Percentiles rank a stretch among this genome's conserved stretches.
Conservation (phyloP, 2,329 filamentous ascomycete genomes). For the Plenodomus biglobosus region DNA sequence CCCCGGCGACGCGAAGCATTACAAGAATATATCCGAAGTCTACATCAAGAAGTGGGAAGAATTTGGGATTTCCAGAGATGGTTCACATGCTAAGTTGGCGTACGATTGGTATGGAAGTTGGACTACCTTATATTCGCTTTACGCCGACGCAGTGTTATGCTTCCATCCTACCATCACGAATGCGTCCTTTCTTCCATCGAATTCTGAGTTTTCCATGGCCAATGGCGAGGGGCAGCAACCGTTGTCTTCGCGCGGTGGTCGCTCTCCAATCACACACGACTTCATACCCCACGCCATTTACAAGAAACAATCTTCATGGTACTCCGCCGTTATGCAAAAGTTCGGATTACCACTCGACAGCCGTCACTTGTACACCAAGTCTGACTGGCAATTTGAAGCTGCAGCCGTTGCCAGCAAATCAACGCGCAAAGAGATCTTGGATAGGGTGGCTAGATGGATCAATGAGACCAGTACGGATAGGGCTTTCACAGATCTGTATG, state of each 20-base stretch:
- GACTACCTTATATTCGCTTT: slow-evolving; percentile 85
- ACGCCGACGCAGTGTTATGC: slow-evolving; percentile 76
- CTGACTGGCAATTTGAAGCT: slow-evolving; percentile 89
- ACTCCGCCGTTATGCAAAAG: slow-evolving; percentile 73
- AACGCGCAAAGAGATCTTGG: slow-evolving; percentile 70
- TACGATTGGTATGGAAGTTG: slow-evolving; percentile 81
- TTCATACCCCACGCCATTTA: slow-evolving; percentile 79
- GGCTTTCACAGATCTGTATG: slow-evolving; percentile 79
- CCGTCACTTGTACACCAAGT: slow-evolving; percentile 82
- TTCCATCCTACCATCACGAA: slow-evolving; percentile 65
- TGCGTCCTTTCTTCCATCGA: slow-evolving; percentile 11
- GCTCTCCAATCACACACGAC: slow-evolving; percentile 40
- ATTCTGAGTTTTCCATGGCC: slow-evolving; percentile 8
- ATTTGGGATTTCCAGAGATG: slow-evolving; percentile 68
- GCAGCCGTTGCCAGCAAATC: slow-evolving; percentile 72
- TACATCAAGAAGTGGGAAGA: slow-evolving; percentile 75
- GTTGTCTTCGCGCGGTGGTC: slow-evolving; percentile 20
- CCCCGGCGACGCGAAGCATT: slow-evolving; percentile 59
- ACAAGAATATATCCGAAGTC: slow-evolving; percentile 61
- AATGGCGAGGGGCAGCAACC: slow-evolving; percentile 20
- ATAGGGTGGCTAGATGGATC: slow-evolving; percentile 75
- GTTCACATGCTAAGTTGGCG: slow-evolving; percentile 72
- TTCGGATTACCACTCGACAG: slow-evolving; percentile 83
- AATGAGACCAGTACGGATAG: slow-evolving; percentile 78
- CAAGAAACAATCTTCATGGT: slow-evolving; percentile 78